Conservation (phyloP, 2,329 filamentous ascomycete species). For the Aureobasidium pullulans region DNA sequence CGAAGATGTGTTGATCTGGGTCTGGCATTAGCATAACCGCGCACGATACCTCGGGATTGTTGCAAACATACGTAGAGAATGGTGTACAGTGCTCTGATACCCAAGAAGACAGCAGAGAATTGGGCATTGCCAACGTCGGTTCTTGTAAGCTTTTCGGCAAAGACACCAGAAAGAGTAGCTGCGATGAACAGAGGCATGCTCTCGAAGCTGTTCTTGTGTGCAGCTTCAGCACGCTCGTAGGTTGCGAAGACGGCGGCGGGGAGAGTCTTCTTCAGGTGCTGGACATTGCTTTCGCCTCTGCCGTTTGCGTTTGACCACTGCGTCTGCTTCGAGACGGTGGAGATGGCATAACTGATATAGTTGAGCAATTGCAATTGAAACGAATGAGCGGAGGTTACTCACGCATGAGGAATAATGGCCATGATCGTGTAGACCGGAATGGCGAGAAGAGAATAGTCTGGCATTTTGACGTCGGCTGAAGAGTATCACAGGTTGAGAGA, state of each 20-base stretch:
- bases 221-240: constrained; percentile 39
- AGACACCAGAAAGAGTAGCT: constrained; percentile 36
- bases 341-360: constrained; percentile 23
- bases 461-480: constrained; percentile 16
- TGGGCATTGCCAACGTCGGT: constrained; percentile 26
- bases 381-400: background rate
- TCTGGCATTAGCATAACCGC: background rate
- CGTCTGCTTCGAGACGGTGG: constrained; percentile 26
- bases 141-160: constrained; percentile 29
- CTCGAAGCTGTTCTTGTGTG: constrained; percentile 41
- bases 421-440: constrained; percentile 40
- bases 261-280: constrained; percentile 31
- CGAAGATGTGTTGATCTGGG: constrained; percentile 22
- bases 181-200: constrained; percentile 39
- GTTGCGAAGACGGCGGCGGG: constrained; percentile 30
- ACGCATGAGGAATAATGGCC: constrained; percentile 32
- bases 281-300: constrained; percentile 28
- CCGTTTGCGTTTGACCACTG: constrained; percentile 39
- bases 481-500: background rate
- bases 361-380: too few relatives aligned
- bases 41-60: background rate
- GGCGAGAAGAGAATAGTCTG: constrained; percentile 35
- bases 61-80: constrained; percentile 25
- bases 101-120: constrained; percentile 32
- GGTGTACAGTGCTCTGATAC: constrained; percentile 31